Base-by-base conservation (phyloP, 148 eudicot species). In the Vaccinium macrocarpon region DNA sequence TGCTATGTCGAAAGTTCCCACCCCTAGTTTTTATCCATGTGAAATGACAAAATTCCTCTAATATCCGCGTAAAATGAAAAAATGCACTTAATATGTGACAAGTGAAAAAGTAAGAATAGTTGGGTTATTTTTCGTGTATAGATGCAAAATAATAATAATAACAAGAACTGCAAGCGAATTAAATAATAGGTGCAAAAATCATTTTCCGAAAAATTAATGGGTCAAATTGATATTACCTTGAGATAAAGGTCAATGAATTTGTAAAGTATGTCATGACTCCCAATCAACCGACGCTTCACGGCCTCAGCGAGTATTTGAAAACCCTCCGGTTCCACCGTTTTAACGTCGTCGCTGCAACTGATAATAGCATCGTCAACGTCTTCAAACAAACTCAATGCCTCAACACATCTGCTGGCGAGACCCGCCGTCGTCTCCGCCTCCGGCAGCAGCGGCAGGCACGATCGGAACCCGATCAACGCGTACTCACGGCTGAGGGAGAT, bases 161-260 rank as follows among this genome's bases (percentile, higher is more conserved):
- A 50, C 8, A 50, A 50, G 0, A 50, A 50, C 52, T 50, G 52
- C 52, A 50, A 50, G 46, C 46, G 6, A 42, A 42, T 42, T 42
- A 42, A 0, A 42, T 42, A 42, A 42, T 6, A 42, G 46, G 46
- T 42, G 46, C 46, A 42, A 42, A 42, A 42, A 42, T 42, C 6
- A 42, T 6, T 10, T 42, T n/a, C 6, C 5, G 1, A 77, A 13
- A 11, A 25, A 51, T 4, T 29, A 78, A 51, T 5, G 38, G 15
- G 53, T 27, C 27, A 35, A 38, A 25, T 14, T 46, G 71, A 52
- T 21, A 12, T 81, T 87, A 96, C 99, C 99, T 93, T 90, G 86
- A 96, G 90, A 84, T 94, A 92, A 73, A 91, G 85, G 83, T 96
- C 98, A n/a, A 92, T 82, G n/a, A 92, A 89, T 83, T 83, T 84